Evolutionary conservation across 805 yeast genomes (phyloP).

Genomic region (Saturnispora diversa): DNA sequence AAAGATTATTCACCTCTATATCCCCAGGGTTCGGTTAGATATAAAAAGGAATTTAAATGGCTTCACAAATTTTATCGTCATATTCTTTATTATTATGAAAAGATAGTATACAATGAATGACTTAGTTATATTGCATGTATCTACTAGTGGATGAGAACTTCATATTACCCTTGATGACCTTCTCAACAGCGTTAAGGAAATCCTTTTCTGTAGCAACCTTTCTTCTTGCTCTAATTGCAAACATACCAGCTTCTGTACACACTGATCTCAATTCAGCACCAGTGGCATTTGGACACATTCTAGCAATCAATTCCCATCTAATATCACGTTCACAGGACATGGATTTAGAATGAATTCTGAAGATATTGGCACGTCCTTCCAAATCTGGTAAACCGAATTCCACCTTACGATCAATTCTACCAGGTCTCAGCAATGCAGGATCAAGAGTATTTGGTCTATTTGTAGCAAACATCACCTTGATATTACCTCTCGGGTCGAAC

Average conservation of each 20-base stretch:
- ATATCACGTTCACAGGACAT: constrained; percentile 97
- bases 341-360: constrained; percentile 93
- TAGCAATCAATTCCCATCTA: constrained; percentile 96
- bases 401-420: constrained; percentile 97
- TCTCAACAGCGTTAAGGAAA: constrained; percentile 94
- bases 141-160: constrained; percentile 95
- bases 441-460: constrained; percentile 97
- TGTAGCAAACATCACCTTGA: constrained; percentile 99
- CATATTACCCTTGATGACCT: constrained; percentile 97
- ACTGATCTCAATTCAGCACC: constrained; percentile 99
- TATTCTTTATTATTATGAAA: neutral
- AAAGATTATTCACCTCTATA: too few species aligned
- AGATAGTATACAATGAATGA: neutral
- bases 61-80: too few species aligned
- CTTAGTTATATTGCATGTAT: constrained; percentile 93
- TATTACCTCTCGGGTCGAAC: constrained; percentile 97
- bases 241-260: constrained; percentile 99
- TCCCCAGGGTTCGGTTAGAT: too few species aligned
- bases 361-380: constrained; percentile 96
- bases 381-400: constrained; percentile 94
- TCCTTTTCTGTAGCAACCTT: constrained; percentile 98
- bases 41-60: too few species aligned
- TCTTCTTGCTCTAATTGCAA: constrained; percentile 96
- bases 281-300: constrained; percentile 95
- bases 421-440: constrained; percentile 96